Conservation (phyloP, 352 stramenopile genomes). For the Phytophthora vignae region DNA sequence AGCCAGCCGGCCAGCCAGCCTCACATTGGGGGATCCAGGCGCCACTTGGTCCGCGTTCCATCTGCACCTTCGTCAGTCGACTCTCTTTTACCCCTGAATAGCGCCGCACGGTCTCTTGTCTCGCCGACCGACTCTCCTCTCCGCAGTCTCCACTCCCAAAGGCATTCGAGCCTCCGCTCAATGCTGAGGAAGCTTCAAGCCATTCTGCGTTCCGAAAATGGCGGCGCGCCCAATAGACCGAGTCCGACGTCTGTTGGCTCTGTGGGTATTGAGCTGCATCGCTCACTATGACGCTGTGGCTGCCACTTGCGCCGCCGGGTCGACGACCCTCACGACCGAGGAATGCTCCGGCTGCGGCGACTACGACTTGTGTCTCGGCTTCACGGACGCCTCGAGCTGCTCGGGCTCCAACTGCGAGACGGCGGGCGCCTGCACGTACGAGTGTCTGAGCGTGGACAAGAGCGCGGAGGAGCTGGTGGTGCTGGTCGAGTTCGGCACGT, state of each 20-base stretch:
- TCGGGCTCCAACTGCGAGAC: constrained; percentile 34
- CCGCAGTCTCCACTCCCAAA: not conserved
- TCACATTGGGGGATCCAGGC: not conserved
- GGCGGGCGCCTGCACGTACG: constrained; percentile 30
- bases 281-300: not conserved
- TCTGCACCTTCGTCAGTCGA: constrained; percentile 21
- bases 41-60: constrained; percentile 18
- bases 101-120: constrained; percentile 13
- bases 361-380: constrained; percentile 37
- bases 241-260: not conserved
- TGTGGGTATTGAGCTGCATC: not conserved
- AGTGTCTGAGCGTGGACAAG: constrained; percentile 33
- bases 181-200: not conserved
- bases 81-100: constrained; percentile 14
- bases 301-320: constrained; percentile 19
- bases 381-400: constrained; percentile 29
- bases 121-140: constrained; percentile 13
- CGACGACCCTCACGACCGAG: constrained; percentile 32
- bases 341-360: constrained; percentile 28
- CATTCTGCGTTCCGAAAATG: constrained; percentile 10
- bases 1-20: not conserved
- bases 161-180: no score
- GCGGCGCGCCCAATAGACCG: not conserved
- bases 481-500: constrained; percentile 35
- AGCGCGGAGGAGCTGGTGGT: constrained; percentile 27